Conservation (phyloP, 2,329 filamentous ascomycete genomes). For the Pseudomassariella vexata region DNA sequence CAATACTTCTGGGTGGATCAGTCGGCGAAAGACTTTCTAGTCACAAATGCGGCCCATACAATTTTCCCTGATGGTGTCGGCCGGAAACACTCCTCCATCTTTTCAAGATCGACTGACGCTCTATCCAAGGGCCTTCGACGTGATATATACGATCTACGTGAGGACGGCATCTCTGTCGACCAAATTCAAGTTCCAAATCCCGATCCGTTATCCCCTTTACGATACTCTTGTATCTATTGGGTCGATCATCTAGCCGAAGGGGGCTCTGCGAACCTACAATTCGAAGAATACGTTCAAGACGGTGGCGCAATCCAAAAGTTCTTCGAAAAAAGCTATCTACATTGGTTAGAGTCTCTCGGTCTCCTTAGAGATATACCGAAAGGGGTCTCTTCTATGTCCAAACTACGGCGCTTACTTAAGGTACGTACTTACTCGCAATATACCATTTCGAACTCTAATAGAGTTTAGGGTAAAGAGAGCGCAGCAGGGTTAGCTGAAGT, state of each 20-base stretch:
- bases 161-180: slow-evolving; percentile 16
- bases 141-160: slow-evolving; percentile 27
- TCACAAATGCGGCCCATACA: slow-evolving; percentile 7
- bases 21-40: slow-evolving; percentile 36
- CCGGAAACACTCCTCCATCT: slow-evolving; percentile 23
- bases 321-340: slow-evolving; percentile 27
- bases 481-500: slow-evolving; percentile 4
- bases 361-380: slow-evolving; percentile 19
- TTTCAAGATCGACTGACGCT: slow-evolving; percentile 25
- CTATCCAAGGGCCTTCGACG: slow-evolving; percentile 23
- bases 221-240: slow-evolving; percentile 30
- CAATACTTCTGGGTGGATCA: slow-evolving; percentile 13
- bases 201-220: slow-evolving; percentile 19
- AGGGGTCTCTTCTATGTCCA: slow-evolving; percentile 15
- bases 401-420: slow-evolving; percentile 12
- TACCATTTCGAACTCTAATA: neutral
- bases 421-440: slow-evolving; percentile 1
- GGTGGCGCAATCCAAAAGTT: slow-evolving; percentile 23
- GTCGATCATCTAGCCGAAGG: slow-evolving; percentile 21
- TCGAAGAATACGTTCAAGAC: slow-evolving; percentile 13
- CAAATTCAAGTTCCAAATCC: slow-evolving; percentile 12
- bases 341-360: slow-evolving; percentile 38
- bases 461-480: neutral
- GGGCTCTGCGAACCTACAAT: neutral
- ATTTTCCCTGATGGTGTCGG: slow-evolving; percentile 22